Conservation (phyloP, 176 grass and related monocot genomes). For the Carex littledalei region DNA sequence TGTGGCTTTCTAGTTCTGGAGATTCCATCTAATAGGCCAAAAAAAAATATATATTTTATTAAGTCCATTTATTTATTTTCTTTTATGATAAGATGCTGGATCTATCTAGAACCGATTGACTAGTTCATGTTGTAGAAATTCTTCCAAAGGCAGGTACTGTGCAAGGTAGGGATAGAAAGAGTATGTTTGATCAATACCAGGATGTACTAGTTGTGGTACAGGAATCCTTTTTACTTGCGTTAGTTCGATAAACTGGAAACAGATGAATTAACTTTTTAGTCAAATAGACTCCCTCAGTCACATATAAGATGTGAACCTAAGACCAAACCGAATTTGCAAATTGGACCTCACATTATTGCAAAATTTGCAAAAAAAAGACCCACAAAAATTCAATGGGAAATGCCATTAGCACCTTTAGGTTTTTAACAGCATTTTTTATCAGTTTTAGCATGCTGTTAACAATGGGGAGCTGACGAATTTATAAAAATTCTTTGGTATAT, state of each 20-base stretch:
- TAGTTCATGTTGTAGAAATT: neutral
- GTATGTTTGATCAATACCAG: neutral
- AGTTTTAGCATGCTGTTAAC: neutral
- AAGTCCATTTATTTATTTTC: neutral
- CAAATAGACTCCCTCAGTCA: neutral
- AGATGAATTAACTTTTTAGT: neutral
- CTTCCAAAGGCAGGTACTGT: neutral
- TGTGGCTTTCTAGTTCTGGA: slow-evolving; percentile 48
- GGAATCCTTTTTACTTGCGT: neutral
- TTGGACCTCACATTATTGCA: neutral
- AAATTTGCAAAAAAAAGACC: neutral
- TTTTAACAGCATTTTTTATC: neutral
- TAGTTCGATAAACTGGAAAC: neutral
- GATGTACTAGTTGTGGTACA: neutral
- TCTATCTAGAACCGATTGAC: neutral
- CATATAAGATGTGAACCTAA: neutral
- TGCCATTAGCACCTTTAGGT: neutral
- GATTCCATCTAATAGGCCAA: slow-evolving; percentile 44
- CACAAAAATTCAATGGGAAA: neutral
- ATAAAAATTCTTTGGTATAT: neutral
- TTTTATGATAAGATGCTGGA: neutral
- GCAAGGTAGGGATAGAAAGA: neutral
- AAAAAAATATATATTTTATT: too few relatives aligned
- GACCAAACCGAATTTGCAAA: too few relatives aligned
- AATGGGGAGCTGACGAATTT: neutral